phyloP scores from a whole-genome alignment of 352 stramenopile species.

The Pythium guiyangense region DNA sequence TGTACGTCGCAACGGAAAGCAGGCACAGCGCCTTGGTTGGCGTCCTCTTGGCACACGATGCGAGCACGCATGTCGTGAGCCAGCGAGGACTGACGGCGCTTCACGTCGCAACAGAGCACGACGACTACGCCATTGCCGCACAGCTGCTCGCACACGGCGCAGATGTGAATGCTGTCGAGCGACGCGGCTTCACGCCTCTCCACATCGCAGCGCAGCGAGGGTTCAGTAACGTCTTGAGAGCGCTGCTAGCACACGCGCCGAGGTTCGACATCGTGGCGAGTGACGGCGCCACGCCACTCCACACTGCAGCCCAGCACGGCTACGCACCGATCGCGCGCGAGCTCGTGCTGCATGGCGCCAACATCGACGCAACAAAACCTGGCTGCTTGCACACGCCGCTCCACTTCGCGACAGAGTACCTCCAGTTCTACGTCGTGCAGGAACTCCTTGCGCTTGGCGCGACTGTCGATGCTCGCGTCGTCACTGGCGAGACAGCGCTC shows the following conservation, averaged over 20 bases:
- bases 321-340: background rate
- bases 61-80: too few relatives aligned
- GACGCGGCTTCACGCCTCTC: background rate
- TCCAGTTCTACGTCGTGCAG: background rate
- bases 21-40: too few relatives aligned
- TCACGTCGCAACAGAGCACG: background rate
- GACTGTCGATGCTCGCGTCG: background rate
- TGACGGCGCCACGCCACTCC: background rate
- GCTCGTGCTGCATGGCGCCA: background rate
- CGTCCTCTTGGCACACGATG: too few relatives aligned
- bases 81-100: background rate
- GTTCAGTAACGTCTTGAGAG: too few relatives aligned
- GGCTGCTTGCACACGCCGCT: background rate
- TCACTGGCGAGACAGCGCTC: background rate
- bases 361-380: background rate
- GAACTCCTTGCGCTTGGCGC: background rate
- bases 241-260: too few relatives aligned
- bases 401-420: background rate
- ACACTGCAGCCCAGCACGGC: background rate
- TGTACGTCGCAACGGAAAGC: too few relatives aligned
- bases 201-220: too few relatives aligned
- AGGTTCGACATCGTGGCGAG: too few relatives aligned
- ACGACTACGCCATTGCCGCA: too few relatives aligned
- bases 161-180: background rate
- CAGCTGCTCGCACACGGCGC: background rate